Evolutionary conservation across 352 stramenopile species (phyloP).

Genomic region (Blastocystis sp.): DNA sequence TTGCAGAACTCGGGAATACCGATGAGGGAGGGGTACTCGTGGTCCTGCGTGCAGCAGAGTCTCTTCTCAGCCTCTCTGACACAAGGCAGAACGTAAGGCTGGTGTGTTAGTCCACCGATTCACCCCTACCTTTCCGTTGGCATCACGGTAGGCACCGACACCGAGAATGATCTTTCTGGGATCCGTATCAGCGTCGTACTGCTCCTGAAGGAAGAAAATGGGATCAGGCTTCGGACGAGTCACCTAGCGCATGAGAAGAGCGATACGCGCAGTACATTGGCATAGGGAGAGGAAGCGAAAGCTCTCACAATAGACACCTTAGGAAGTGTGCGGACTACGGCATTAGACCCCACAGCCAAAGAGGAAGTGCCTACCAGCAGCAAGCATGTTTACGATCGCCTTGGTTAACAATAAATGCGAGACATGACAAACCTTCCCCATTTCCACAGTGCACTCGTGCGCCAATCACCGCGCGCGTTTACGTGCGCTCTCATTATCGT

Average conservation of each 20-base stretch:
- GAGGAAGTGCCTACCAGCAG: slow-evolving; percentile 6
- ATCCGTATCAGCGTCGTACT: slow-evolving; percentile 86
- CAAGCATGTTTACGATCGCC: slow-evolving; percentile 28
- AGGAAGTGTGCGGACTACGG: slow-evolving; percentile 35
- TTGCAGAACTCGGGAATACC: slow-evolving; percentile 91
- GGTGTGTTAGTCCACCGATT: neutral
- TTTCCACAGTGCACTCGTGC: slow-evolving; percentile 9
- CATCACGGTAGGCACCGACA: slow-evolving; percentile 95
- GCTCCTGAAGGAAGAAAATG: slow-evolving; percentile 77
- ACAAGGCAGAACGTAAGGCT: slow-evolving; percentile 71
- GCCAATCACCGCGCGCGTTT: no score
- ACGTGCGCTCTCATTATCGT: no score
- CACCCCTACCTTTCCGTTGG: slow-evolving; percentile 81
- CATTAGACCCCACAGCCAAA: neutral
- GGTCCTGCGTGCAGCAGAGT: slow-evolving; percentile 89
- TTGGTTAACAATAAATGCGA: slow-evolving; percentile 4
- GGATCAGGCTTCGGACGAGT: slow-evolving; percentile 75
- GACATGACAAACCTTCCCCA: neutral
- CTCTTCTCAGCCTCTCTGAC: slow-evolving; percentile 93
- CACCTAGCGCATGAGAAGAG: slow-evolving; percentile 6
- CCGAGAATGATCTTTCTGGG: slow-evolving; percentile 93
- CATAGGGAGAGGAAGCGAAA: slow-evolving; percentile 50
- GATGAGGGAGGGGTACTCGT: slow-evolving; percentile 96
- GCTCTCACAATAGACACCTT: slow-evolving; percentile 47
- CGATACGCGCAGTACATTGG: slow-evolving; percentile 10